Evolutionary conservation across 805 yeast genomes (phyloP), one percentile per base, ranked within the genome.

Genomic region (Lipomyces spencermartinsiae): DNA sequence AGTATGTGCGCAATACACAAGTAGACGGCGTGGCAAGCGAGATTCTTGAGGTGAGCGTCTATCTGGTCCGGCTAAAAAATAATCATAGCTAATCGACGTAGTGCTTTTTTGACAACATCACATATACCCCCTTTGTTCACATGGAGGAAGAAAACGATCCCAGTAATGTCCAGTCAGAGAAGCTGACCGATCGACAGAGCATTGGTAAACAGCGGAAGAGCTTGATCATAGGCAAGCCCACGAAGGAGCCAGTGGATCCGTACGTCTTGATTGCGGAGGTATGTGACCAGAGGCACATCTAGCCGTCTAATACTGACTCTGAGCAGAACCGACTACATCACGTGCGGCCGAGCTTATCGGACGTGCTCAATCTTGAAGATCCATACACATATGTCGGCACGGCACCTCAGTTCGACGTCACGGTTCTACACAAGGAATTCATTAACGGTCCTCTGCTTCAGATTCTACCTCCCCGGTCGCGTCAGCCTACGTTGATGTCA

Each of bases 71-170:
- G 76, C 84, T 16, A 14, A 8, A 16, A 19, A 7, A 4, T 8
- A 19, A 16, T 9, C 29, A 51, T 7, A 16, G 19, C 58, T 49
- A 53, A 43, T 33, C n/a, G 19, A 7, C 8, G 85, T 85, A 83
- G 61, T 90, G 89, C 74, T 85, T 84, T 69, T 90, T 83, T 73
- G 93, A 89, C 73, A 90, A 90, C 75, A 85, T 89, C 59, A 86
- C 88, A 0, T 83, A 83, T 63, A 78, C 86, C 4, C 89, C 89
- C 25, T 88, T 89, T 69, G 79, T 83, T 6, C 84, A 82, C 49
- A 80, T 80, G 19, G 80, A 79, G n/a, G 84, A 81, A 34, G 78
- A 74, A 25, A 49, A 31, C 22, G 58, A 61, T 29, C 49, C 56
- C 19, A 61, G 19, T 58, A 54, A 31, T 29, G n/a, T 54, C 59